Base-by-base conservation (phyloP, 345 rosid genomes). In the Garcia nutans region DNA sequence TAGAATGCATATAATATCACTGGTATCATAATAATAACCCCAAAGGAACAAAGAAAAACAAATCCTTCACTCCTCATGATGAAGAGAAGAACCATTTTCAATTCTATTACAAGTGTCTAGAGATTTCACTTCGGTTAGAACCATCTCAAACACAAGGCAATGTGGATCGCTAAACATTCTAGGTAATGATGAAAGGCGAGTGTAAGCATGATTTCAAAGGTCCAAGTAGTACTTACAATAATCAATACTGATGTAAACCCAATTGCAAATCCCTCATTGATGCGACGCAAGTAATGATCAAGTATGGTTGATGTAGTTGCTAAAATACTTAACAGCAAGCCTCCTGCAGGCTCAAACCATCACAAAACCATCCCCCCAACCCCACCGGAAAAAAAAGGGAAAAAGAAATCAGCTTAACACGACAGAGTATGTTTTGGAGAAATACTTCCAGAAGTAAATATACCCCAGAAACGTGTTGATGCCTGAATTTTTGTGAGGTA, bases 381-480 rank as follows among this genome's bases (percentile, higher is more conserved):
- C 41, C 52, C 28, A n/a, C n/a, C 20, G 50, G 65, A 65, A 81
- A 77, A 42, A 16, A 57, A 19, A 45, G 31, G 7, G 12, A 63
- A 49, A 65, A 59, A 20, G 11, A 49, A 74, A 54, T 20, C 37
- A 33, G 73, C 69, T 64, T 65, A 42, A 75, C 44, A 65, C 56
- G 26, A 20, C 72, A 52, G 55, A 47, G 10, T 13, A 20, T 28
- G 20, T 20, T 20, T 62, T 56, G 22, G 12, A 33, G 0, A 17
- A 70, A 16, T 59, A 23, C 47, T 70, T 22, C 12, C 11, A 65
- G 56, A 67, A 26, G 63, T 44, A 73, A 60, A 70, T 68, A 73
- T 89, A 95, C 97, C 99, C 99, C 99, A 93, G 85, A 95, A 93
- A 68, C 99, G 93, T 28, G 99, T 90, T 59, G 99, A 95, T 84